Evolutionary conservation across 2,329 filamentous ascomycete genomes (phyloP), one percentile per base, ranked within the genome.

Genomic region (Colletotrichum camelliae): DNA sequence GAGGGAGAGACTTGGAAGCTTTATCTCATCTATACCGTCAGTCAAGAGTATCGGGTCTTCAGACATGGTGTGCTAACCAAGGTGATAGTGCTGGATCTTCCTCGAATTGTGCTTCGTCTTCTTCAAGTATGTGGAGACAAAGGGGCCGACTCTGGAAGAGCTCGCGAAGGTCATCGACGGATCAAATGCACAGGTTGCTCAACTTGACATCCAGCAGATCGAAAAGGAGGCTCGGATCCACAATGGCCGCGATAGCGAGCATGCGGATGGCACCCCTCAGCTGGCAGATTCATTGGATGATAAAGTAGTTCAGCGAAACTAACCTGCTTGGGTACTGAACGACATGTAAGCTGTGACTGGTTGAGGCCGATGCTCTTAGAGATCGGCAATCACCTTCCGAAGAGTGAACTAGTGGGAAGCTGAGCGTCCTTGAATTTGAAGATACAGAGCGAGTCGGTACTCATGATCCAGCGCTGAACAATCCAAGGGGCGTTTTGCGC

Each of bases 111-210:
- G 48, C 57, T 77, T 75, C 15, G 87, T 91, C 75, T 91, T 89
- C 83, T 89, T 87, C 81, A 87, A 87, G 84, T 88, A 87, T 79
- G 84, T 92, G 77, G 91, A 94, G 84, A 93, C 92, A 39, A 88
- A 88, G 78, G 91, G 91, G 24, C 90, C 90, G 3, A 93, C 91
- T 24, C 90, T 93, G 37, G 92, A 93, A 83, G 91, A 93, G 83
- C 88, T 93, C 43, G 91, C 90, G 80, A 90, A 90, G 84, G 88
- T 93, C 82, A 93, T 93, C 81, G 92, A 93, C 78, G 91, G 91
- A 43, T 88, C 92, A 27, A 83, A 88, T n/a, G 91, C 89, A 39
- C 77, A 83, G 33, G 88, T 89, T 16, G 87, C 85, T 8, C 83
- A 85, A 70, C 75, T 89, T 70, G 85, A 89, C 78, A 81, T 89